phyloP scores from a whole-genome alignment of 805 yeast species.

The Schizosaccharomyces pombe region DNA sequence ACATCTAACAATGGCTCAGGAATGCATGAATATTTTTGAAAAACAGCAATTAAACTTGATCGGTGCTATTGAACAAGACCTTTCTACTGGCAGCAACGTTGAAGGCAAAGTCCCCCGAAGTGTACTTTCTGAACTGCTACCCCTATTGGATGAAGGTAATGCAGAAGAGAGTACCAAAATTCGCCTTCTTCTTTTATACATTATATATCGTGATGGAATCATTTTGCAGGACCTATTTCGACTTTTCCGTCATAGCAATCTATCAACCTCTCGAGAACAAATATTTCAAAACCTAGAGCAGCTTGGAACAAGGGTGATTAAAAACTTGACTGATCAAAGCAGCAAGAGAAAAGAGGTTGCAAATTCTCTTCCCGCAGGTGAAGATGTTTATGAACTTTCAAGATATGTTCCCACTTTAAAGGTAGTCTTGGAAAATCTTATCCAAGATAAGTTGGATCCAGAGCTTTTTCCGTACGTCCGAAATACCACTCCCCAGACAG shows the following conservation, averaged over 20 bases:
- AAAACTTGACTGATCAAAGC: constrained; percentile 18
- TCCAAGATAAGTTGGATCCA: constrained; percentile 28
- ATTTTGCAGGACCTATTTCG: constrained; percentile 50
- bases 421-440: constrained; percentile 28
- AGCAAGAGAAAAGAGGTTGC: constrained; percentile 23
- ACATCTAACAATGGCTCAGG: constrained; percentile 24
- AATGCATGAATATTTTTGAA: constrained; percentile 37
- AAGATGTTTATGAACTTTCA: constrained; percentile 17
- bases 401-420: constrained; percentile 52
- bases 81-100: constrained; percentile 46
- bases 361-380: constrained; percentile 7
- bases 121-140: constrained; percentile 38
- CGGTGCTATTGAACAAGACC: constrained; percentile 67
- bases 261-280: constrained; percentile 23
- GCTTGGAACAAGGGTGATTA: constrained; percentile 35
- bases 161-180: constrained; percentile 35
- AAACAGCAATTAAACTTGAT: constrained; percentile 40
- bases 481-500: constrained; percentile 34
- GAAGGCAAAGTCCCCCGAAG: constrained; percentile 38
- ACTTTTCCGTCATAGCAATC: constrained; percentile 31
- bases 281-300: constrained; percentile 34
- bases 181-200: constrained; percentile 51
- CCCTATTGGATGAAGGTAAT: constrained; percentile 19
- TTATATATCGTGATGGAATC: constrained; percentile 61
- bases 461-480: constrained; percentile 48